Percentiles rank a stretch among this genome's conserved stretches.
phyloP scores from a whole-genome alignment of 2,329 filamentous ascomycete species.

The Didymella lethalis region DNA sequence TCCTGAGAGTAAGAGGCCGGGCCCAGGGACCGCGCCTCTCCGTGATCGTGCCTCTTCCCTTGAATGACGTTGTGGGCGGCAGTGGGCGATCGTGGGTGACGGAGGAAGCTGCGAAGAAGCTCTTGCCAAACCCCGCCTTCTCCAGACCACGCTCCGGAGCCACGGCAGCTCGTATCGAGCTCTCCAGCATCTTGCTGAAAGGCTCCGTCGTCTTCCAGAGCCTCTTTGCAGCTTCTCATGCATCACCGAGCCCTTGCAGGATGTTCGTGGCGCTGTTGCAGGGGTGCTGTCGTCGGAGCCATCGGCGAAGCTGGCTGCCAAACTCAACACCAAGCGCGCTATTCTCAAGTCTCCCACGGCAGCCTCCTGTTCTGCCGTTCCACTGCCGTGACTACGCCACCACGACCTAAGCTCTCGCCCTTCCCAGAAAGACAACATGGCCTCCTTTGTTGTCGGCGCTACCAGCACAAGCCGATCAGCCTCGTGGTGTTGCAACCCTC shows the following conservation, averaged over 20 bases:
- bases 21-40: background rate
- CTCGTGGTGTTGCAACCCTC: background rate
- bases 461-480: background rate
- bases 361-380: slow-evolving; percentile 3
- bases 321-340: slow-evolving; percentile 16
- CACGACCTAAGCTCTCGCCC: too few species aligned
- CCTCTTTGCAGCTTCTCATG: background rate
- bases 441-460: background rate
- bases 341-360: slow-evolving; percentile 4
- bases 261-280: background rate
- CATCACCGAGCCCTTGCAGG: background rate
- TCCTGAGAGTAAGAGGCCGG: background rate
- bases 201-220: background rate
- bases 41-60: too few species aligned
- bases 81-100: slow-evolving; percentile 1
- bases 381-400: background rate
- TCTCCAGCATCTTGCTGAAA: background rate
- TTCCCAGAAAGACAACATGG: background rate
- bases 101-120: slow-evolving; percentile 1
- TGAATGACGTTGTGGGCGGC: background rate
- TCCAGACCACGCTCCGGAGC: slow-evolving; percentile 5
- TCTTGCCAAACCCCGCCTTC: slow-evolving; percentile 10
- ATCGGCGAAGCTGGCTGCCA: slow-evolving; percentile 1
- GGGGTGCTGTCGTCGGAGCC: slow-evolving; percentile 1
- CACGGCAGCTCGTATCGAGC: background rate